phyloP scores from a whole-genome alignment of 371 early-diverging fungal genomes.

The Circinella minor region DNA sequence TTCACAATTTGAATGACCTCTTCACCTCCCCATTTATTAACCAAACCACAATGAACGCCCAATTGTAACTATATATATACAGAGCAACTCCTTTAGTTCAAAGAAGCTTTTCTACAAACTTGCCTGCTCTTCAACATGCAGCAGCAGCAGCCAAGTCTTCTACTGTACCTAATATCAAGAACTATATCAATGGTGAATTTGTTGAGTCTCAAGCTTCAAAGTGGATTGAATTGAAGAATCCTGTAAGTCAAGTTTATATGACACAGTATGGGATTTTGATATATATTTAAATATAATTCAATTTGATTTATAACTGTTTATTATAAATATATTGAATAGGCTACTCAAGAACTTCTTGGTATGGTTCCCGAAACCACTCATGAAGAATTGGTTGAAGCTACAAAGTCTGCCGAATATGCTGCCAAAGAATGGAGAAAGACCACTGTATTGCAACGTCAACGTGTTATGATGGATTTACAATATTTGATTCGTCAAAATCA shows the following conservation, averaged over 20 bases:
- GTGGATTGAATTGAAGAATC: constrained; percentile 92
- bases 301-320: too few species aligned
- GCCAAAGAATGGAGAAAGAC: constrained; percentile 91
- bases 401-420: constrained; percentile 75
- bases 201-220: constrained; percentile 84
- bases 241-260: constrained; percentile 54
- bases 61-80: neutral
- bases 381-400: constrained; percentile 87
- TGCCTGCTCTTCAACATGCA: constrained; percentile 43
- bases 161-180: constrained; percentile 67
- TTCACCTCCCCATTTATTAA: neutral
- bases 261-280: neutral
- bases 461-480: constrained; percentile 93
- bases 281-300: too few species aligned
- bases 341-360: constrained; percentile 92
- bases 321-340: constrained; percentile 44
- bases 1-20: neutral
- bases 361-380: constrained; percentile 91
- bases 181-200: constrained; percentile 93
- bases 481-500: constrained; percentile 82
- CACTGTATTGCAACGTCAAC: constrained; percentile 83
- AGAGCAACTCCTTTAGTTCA: constrained; percentile 16
- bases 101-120: constrained; percentile 45
- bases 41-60: neutral
- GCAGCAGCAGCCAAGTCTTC: constrained; percentile 27